Evolutionary conservation across 768 basidiomycete species (phyloP).

Genomic region (button mushroom (Agaricus bisporus)): DNA sequence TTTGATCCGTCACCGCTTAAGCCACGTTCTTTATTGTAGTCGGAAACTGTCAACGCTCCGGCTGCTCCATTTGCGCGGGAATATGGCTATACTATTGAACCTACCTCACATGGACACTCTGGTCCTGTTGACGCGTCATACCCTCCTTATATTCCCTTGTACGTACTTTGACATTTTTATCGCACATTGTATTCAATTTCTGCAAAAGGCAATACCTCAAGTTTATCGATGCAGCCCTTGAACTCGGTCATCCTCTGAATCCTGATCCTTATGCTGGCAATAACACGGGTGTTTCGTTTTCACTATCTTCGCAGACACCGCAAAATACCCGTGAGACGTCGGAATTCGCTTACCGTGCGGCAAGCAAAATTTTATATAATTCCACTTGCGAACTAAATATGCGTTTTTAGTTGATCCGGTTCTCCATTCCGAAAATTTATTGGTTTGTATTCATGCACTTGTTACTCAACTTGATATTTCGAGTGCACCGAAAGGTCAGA

Average conservation of each 20-base stretch:
- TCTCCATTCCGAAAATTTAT: slow-evolving; percentile 4
- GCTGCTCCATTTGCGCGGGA: slow-evolving; percentile 19
- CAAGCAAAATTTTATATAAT: not conserved
- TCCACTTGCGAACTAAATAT: not conserved
- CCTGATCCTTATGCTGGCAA: slow-evolving; percentile 44
- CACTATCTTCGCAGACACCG: slow-evolving; percentile 49
- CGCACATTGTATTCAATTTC: not conserved
- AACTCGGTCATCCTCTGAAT: slow-evolving; percentile 26
- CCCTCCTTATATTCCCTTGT: slow-evolving; percentile 24
- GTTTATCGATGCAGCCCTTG: slow-evolving; percentile 23
- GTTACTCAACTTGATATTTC: slow-evolving; percentile 12
- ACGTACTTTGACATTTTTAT: slow-evolving; percentile 4
- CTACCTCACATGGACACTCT: slow-evolving; percentile 31
- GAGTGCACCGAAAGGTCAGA: slow-evolving; percentile 7
- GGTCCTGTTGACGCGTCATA: slow-evolving; percentile 41
- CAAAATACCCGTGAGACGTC: slow-evolving; percentile 27
- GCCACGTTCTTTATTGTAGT: slow-evolving; percentile 25
- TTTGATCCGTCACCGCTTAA: not conserved
- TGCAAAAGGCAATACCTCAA: slow-evolving; percentile 23
- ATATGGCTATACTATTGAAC: slow-evolving; percentile 19
- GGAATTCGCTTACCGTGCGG: slow-evolving; percentile 25
- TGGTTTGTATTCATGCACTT: slow-evolving; percentile 10
- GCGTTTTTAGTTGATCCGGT: slow-evolving; percentile 22
- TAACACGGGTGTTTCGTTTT: slow-evolving; percentile 48
- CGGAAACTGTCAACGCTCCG: slow-evolving; percentile 21